Conservation (phyloP, 2,329 filamentous ascomycete species). For the Alternaria ethzedia region DNA sequence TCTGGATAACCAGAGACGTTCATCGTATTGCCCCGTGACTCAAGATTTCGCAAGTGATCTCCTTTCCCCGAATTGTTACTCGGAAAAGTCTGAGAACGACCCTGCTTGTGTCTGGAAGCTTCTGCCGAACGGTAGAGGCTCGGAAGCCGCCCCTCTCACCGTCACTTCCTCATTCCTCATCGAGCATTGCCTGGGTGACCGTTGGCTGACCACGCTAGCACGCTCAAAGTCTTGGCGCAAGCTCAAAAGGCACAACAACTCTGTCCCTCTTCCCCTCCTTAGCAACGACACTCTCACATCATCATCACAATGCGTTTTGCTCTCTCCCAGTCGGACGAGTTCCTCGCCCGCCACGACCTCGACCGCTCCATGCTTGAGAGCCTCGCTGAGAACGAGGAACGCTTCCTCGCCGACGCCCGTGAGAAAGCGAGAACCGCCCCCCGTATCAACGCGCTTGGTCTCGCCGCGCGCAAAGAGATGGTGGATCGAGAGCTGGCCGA, state of each 20-base stretch:
- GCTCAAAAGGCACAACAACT: neutral
- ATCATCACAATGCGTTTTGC: neutral
- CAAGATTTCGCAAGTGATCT: neutral
- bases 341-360: neutral
- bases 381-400: neutral
- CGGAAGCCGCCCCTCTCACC: neutral
- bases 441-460: neutral
- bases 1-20: neutral
- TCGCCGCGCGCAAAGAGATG: neutral
- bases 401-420: neutral
- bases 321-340: neutral
- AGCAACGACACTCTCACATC: neutral
- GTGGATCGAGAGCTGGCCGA: neutral
- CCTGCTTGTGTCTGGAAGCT: neutral
- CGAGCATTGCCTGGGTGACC: neutral
- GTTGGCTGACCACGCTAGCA: neutral
- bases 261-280: neutral
- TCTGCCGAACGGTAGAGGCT: neutral
- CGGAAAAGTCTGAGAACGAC: neutral
- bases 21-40: neutral
- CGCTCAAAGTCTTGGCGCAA: neutral
- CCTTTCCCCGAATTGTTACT: too few species aligned
- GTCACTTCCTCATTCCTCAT: neutral
- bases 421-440: neutral
- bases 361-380: neutral